These are phyloP conservation scores for Musa acuminata DNA, from an alignment of 176 grass and related monocot genomes.

Conservation along the genomic window DNA sequence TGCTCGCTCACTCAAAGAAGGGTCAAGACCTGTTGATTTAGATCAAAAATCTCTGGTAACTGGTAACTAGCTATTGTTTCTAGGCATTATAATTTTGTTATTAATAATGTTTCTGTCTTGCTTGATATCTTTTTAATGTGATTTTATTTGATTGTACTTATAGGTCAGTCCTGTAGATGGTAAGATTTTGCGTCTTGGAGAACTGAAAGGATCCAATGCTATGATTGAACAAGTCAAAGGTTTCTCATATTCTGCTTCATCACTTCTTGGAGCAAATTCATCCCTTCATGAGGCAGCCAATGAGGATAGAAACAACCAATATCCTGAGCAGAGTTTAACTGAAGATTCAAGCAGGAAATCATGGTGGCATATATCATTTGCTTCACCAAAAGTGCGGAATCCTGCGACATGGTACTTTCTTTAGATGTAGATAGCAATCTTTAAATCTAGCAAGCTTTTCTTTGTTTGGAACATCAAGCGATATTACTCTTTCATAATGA, in stretches of 20 bases:
- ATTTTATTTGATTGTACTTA: conserved; percentile 26
- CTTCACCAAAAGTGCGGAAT: conserved; percentile 60
- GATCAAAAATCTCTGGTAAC: conserved; percentile 79
- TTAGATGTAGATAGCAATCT: not conserved
- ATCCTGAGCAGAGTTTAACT: conserved; percentile 18
- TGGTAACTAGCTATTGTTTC: conserved; percentile 39
- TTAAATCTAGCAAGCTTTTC: not conserved
- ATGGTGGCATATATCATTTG: conserved; percentile 68
- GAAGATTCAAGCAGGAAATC: conserved; percentile 49
- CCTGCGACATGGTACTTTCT: conserved; percentile 19
- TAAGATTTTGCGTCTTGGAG: conserved; percentile 52
- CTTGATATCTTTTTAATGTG: not conserved
- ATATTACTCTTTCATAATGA: not conserved
- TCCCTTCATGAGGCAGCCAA: conserved; percentile 32
- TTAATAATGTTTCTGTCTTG: conserved; percentile 10
- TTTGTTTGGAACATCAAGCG: not conserved
- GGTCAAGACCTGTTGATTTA: conserved; percentile 50
- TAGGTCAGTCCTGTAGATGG: conserved; percentile 86
- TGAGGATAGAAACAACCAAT: conserved; percentile 34
- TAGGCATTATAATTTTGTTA: conserved; percentile 19
- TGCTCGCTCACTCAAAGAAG: conserved; percentile 61
- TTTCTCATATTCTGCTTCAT: conserved; percentile 63
- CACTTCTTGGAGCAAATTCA: conserved; percentile 60
- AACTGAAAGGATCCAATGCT: conserved; percentile 49
- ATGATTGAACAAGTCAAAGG: conserved; percentile 88